Evolutionary conservation across 106 monocot genomes (phyloP), one percentile per base, ranked within the genome.

Genomic region (Dendrobium nobile): DNA sequence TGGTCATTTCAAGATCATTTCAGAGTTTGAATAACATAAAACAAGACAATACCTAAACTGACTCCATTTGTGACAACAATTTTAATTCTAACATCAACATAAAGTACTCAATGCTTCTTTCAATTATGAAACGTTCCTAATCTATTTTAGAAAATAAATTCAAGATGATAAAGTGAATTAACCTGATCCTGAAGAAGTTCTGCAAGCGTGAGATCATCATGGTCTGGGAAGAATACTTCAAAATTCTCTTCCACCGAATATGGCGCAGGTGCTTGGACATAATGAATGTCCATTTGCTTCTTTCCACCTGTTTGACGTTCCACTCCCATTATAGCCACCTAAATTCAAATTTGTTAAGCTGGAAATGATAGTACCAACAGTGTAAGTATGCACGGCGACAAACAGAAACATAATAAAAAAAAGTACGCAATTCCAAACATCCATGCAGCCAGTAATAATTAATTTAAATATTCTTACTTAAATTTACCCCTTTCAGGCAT

Each of bases 121-220:
- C 6, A 19, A 43, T 74, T 33, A 43, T 8, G 20, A 17, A 43
- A 22, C 20, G 17, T 26, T 73, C 73, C 41, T 41, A 73, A 41
- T 40, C 17, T 42, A 18, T 74, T 42, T 20, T 43, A 28, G 42
- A 74, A 41, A 17, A 42, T n/a, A 44, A 74, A 19, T 76, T 76
- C 45, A 47, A 76, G 13, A 26, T 19, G 16, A 41, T 48, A 26
- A 76, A 10, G 18, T 9, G 48, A 78, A 77, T 40, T 28, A 55
- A 94, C 94, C 91, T 95, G 94, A 80, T 87, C 83, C 64, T 92
- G 94, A 76, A 95, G 88, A 76, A 86, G 76, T 75, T 92, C 80
- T 45, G 82, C 84, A 79, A 88, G 54, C 13, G 81, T 54, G 77
- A 78, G 10, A 82, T 82, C 88, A 73, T 85, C 87, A 73, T 81